phyloP scores from a whole-genome alignment of 345 rosid genomes.

The Eucalyptus erythrocorys region DNA sequence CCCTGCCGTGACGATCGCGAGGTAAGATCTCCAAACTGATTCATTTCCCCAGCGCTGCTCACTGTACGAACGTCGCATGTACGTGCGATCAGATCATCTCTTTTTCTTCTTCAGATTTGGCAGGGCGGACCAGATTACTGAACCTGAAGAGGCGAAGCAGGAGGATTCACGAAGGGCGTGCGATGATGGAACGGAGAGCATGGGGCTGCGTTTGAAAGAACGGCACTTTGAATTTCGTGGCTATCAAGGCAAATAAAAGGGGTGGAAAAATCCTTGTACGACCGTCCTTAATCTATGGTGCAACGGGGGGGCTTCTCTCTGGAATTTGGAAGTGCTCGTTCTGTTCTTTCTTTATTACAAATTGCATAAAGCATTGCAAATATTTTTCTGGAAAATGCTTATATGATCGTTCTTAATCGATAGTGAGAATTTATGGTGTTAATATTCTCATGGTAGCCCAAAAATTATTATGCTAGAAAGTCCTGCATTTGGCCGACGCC shows the following conservation, averaged over 20 bases:
- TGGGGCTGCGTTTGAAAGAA: neutral
- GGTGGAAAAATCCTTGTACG: too few species aligned
- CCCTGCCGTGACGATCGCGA: neutral
- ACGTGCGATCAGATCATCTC: neutral
- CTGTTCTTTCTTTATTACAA: neutral
- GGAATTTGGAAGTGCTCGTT: neutral
- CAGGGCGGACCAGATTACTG: neutral
- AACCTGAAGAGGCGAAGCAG: neutral
- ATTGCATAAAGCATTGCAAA: neutral
- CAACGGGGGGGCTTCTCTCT: neutral
- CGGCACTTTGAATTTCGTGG: neutral
- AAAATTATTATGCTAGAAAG: too few species aligned
- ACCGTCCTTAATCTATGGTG: neutral
- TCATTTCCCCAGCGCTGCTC: neutral
- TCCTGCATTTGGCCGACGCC: rapidly evolving
- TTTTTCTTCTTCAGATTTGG: neutral
- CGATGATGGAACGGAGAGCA: neutral
- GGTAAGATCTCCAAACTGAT: neutral
- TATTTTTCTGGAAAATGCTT: too few species aligned
- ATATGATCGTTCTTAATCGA: too few species aligned
- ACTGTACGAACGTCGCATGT: neutral
- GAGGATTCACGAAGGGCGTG: neutral
- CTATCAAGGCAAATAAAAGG: neutral
- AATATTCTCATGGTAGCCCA: too few species aligned
- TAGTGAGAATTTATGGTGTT: too few species aligned